phyloP scores from a whole-genome alignment of 2,329 filamentous ascomycete genomes.

The Pseudopithomyces chartarum region DNA sequence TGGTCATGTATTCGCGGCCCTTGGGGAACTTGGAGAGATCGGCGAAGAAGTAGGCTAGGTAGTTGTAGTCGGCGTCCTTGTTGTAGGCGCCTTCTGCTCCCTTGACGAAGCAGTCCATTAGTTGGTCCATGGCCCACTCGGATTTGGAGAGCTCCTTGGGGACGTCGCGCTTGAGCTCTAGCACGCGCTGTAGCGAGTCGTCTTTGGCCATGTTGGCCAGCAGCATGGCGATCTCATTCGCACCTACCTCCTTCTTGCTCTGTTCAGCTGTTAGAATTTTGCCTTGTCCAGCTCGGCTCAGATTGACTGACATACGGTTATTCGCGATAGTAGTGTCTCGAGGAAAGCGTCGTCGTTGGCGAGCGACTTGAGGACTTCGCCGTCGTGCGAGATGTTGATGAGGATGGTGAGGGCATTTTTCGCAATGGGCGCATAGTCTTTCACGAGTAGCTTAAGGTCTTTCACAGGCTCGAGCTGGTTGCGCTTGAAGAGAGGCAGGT shows the following conservation, averaged over 20 bases:
- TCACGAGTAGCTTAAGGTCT: slow-evolving; percentile 84
- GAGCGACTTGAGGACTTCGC: slow-evolving; percentile 73
- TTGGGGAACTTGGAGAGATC: slow-evolving; percentile 82
- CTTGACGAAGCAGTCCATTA: slow-evolving; percentile 96
- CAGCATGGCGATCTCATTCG: slow-evolving; percentile 86
- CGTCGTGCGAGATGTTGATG: slow-evolving; percentile 81
- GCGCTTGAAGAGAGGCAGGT: slow-evolving; percentile 83
- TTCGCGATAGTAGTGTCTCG: slow-evolving; percentile 70
- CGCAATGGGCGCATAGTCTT: slow-evolving; percentile 88
- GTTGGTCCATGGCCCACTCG: slow-evolving; percentile 79
- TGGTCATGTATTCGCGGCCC: slow-evolving; percentile 75
- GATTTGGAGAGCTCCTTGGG: slow-evolving; percentile 75
- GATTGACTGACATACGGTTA: slow-evolving; percentile 71
- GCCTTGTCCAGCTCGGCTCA: background rate
- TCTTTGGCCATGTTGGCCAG: slow-evolving; percentile 89
- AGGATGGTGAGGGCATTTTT: slow-evolving; percentile 91
- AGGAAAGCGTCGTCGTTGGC: slow-evolving; percentile 82
- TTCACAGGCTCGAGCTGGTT: slow-evolving; percentile 78
- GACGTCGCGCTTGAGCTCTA: slow-evolving; percentile 69
- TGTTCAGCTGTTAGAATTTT: slow-evolving; percentile 42
- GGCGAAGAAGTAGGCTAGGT: slow-evolving; percentile 91
- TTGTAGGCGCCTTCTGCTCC: slow-evolving; percentile 84
- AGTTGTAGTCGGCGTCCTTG: slow-evolving; percentile 84
- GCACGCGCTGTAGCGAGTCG: slow-evolving; percentile 70
- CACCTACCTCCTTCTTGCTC: slow-evolving; percentile 77